Conservation (phyloP, 2,329 filamentous ascomycete species). For the Arthrobotrys conoides region DNA sequence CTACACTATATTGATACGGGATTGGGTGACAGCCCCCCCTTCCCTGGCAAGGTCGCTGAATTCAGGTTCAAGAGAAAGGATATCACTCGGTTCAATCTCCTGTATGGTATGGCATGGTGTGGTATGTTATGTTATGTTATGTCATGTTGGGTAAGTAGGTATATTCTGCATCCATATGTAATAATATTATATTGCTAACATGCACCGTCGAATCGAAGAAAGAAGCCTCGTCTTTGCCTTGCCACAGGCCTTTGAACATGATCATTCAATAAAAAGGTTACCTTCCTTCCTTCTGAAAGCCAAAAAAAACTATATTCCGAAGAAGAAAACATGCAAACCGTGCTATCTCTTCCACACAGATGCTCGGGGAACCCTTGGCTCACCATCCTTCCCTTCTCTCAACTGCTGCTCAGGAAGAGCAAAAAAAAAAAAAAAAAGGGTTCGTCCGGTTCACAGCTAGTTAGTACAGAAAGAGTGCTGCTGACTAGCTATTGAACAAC, state of each 20-base stretch:
- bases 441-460: constrained; percentile 15
- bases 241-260: constrained; percentile 14
- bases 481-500: constrained; percentile 25
- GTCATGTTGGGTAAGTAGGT: too few species aligned
- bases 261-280: constrained; percentile 1
- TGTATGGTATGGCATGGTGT: not conserved
- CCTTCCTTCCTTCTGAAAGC: constrained; percentile 21
- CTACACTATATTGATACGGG: constrained; percentile 11
- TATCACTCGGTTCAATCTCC: constrained; percentile 18
- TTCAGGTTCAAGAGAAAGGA: too few species aligned
- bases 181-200: too few species aligned
- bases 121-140: not conserved
- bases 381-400: constrained; percentile 18
- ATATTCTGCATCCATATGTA: too few species aligned
- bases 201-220: constrained; percentile 5
- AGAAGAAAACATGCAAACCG: constrained; percentile 44
- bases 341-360: constrained; percentile 2
- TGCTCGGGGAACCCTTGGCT: constrained; percentile 40
- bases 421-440: constrained; percentile 46
- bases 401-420: not conserved
- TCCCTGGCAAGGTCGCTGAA: not conserved
- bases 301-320: constrained; percentile 45
- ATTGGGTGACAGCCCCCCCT: constrained; percentile 21
- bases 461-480: too few species aligned
- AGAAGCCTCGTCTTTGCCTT: constrained; percentile 21